phyloP scores from a whole-genome alignment of 306 rosid species.

The Arachis stenosperma region DNA sequence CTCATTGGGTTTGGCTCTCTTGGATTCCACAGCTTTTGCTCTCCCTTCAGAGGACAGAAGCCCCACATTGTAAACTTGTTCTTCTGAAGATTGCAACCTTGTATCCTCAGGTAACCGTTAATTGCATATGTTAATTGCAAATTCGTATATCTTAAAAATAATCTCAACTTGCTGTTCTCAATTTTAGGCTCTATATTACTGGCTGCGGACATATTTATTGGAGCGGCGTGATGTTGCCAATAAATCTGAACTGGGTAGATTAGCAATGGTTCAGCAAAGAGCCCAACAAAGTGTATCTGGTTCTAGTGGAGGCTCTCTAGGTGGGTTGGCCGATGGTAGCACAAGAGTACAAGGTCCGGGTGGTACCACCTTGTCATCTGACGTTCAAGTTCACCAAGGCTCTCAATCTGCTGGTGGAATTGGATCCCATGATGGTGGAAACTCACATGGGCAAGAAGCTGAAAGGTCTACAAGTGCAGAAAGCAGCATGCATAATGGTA shows the following conservation, averaged over 20 bases:
- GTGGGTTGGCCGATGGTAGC: constrained; percentile 82
- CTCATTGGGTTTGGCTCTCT: constrained; percentile 99
- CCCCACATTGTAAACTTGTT: constrained; percentile 94
- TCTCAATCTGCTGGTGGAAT: constrained; percentile 77
- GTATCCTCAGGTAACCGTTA: constrained; percentile 81
- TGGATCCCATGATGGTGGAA: constrained; percentile 91
- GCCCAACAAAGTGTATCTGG: constrained; percentile 77
- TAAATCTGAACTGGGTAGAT: constrained; percentile 89
- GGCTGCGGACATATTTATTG: constrained; percentile 97
- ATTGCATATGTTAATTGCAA: constrained; percentile 16
- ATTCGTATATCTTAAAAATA: constrained; percentile 20
- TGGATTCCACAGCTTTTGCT: constrained; percentile 99
- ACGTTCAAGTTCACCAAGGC: constrained; percentile 79
- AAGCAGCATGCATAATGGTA: constrained; percentile 72
- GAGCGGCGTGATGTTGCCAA: constrained; percentile 98
- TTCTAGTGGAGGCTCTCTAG: constrained; percentile 68
- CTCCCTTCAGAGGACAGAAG: constrained; percentile 97
- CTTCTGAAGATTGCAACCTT: constrained; percentile 85
- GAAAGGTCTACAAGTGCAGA: constrained; percentile 91
- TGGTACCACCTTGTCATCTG: constrained; percentile 61
- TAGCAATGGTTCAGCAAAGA: constrained; percentile 94
- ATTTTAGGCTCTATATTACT: constrained; percentile 90
- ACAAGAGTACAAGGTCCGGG: constrained; percentile 79
- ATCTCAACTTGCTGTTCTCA: constrained; percentile 42
- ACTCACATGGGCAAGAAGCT: constrained; percentile 86